These are phyloP conservation scores for Populus trichocarpa DNA, from an alignment of 441 rosid genomes.

Conservation along the genomic window DNA sequence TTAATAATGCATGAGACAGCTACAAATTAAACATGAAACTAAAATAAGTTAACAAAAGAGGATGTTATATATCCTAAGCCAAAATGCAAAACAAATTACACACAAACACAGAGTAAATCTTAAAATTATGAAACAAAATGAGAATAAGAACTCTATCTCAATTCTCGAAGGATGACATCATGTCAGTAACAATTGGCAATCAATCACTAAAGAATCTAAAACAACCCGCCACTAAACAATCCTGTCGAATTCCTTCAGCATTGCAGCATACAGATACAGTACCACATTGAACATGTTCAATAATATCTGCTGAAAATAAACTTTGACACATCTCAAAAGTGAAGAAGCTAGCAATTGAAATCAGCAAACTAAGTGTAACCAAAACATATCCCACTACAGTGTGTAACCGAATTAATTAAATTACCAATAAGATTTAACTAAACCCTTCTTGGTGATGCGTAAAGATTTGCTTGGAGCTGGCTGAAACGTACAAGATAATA, in stretches of 20 bases:
- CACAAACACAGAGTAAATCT: neutral
- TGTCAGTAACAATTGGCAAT: neutral
- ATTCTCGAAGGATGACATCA: neutral
- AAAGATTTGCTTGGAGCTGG: neutral
- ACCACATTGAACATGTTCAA: neutral
- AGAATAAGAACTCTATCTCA: neutral
- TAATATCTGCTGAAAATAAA: neutral
- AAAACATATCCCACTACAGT: neutral
- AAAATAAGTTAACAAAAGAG: neutral
- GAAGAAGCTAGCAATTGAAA: neutral
- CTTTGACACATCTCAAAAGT: neutral
- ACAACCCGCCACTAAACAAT: neutral
- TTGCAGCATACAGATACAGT: neutral
- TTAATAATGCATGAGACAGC: neutral
- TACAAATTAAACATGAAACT: neutral
- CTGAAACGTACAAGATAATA: neutral
- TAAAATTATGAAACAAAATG: neutral
- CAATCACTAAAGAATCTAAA: neutral
- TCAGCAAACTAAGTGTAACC: neutral
- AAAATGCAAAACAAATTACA: neutral
- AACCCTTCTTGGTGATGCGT: neutral
- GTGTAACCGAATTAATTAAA: neutral
- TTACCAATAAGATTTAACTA: neutral
- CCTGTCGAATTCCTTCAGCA: neutral
- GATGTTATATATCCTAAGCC: neutral